Evolutionary conservation across 1,284 basidiomycete genomes (phyloP), one percentile per base, ranked within the genome.

Genomic region (Papiliotrema laurentii): DNA sequence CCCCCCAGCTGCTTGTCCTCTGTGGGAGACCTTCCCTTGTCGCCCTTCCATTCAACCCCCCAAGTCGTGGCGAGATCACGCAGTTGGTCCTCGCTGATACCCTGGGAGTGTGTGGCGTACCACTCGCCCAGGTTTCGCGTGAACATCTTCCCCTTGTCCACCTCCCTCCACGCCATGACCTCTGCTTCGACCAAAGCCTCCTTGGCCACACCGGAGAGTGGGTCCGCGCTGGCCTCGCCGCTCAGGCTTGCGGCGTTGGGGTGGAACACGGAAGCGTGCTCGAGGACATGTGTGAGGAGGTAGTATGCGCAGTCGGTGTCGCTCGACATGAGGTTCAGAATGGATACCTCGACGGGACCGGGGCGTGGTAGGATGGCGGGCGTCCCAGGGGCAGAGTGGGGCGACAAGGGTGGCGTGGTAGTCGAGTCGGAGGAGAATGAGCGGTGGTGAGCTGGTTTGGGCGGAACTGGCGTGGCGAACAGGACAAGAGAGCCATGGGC

Each of bases 81-180:
- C 34, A 71, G 49, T 21, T 58, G 54, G 13, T 47, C 40, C 45
- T 63, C 59, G 22, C 35, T 49, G 26, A 66, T 57, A 16, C 49
- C 34, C 34, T 49, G 34, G 24, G 18, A 7, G 22, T 45, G 21
- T 2, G 2, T 18, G 13, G 36, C 53, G 37, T 66, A 66, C 58
- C 61, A 59, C 28, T 45, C 36, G 4, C 66, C 69, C 18, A 71
- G 52, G 4, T 49, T 57, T 14, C 59, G 57, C 0, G 58, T 53
- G 40, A 69, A 71, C 38, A 53, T 50, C 53, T 64, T 65, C 4
- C 60, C 69, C 21, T 62, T 58, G 43, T 58, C 61, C n/a, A 71
- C 57, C 57, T 71, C 63, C 42, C 54, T 47, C 63, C 64, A 68
- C 1, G 59, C 69, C 24, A 64, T 45, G 13, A 66, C 57, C 47